phyloP scores from a whole-genome alignment of 176 grass and related monocot species.

The Aegilops sharonensis region DNA sequence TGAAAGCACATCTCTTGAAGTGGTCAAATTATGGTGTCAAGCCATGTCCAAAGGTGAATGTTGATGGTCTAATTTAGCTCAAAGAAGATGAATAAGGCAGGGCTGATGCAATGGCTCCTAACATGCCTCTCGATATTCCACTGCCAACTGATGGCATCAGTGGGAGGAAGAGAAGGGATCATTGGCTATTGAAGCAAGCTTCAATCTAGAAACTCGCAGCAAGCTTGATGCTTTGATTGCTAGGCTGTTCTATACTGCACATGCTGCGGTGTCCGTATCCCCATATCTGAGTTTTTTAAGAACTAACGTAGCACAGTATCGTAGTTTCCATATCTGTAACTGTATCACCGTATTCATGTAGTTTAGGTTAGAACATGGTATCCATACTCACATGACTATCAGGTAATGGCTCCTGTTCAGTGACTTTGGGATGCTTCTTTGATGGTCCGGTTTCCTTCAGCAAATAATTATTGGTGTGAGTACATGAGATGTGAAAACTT shows the following conservation, averaged over 20 bases:
- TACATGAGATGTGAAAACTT: constrained; percentile 13
- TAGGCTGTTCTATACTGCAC: neutral
- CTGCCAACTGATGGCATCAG: neutral
- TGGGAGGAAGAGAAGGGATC: neutral
- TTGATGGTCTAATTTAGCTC: neutral
- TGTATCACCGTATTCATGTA: neutral
- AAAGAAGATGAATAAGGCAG: neutral
- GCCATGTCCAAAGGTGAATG: neutral
- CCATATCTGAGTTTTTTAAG: neutral
- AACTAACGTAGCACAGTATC: neutral
- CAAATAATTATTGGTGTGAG: constrained; percentile 7
- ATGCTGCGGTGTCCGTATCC: neutral
- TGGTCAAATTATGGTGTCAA: neutral
- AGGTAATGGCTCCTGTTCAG: constrained; percentile 28
- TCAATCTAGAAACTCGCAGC: neutral
- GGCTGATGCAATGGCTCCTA: neutral
- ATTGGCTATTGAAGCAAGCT: neutral
- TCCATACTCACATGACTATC: constrained; percentile 51
- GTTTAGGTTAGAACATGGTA: neutral
- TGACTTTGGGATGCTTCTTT: constrained; percentile 42
- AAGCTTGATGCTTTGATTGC: neutral
- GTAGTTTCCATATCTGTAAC: neutral
- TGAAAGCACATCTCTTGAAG: neutral
- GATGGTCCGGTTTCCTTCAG: constrained; percentile 40
- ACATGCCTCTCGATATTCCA: neutral